Evolutionary conservation across 164 flowering plant genomes (phyloP), one percentile per base, ranked within the genome.

Genomic region (Chimonanthus praecox): DNA sequence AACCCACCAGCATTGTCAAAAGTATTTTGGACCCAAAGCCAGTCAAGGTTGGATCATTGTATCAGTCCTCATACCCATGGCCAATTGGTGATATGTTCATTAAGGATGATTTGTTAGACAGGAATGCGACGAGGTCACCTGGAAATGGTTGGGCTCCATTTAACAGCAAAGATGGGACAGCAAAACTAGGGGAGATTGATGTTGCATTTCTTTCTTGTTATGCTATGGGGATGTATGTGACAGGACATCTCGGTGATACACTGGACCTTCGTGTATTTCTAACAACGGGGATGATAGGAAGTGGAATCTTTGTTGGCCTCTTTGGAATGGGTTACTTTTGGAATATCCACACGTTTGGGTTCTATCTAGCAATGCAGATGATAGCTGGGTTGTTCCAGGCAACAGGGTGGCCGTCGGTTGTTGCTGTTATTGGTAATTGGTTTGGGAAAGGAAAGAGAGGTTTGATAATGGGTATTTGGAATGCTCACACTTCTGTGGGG

Each of bases 321-420:
- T 94, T 89, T 73, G 98, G 97, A 20, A 80, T 92, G 88, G 98
- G 98, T 13, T 94, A 87, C 66, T 88, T 90, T 71, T 87, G 85
- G 88, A 83, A 88, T 72, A 69, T 92, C 47, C 98, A 94, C 77
- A 77, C 58, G 6, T 92, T 90, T 50, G 79, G 86, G 82, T 94
- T 83, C 75, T 94, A 82, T 78, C 78, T 94, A 44, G 77, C 67
- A 4, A 88, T 91, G 97, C 98, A 94, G 80, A 92, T 94, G 96
- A 67, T 81, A 4, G 98, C 97, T n/a, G 97, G 98, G 66, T 80
- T 94, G 80, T 94, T 94, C 81, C 97, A 94, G 72, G 92, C 98
- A 5, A 94, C 98, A 0, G 98, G 98, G 2, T 94, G 98, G 98
- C 98, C 98, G 51, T 94, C 97, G 6, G 98, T 94, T 60, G 97